Conservation (phyloP, 179 eudicot genomes). For the Sideroxylon spinosum region DNA sequence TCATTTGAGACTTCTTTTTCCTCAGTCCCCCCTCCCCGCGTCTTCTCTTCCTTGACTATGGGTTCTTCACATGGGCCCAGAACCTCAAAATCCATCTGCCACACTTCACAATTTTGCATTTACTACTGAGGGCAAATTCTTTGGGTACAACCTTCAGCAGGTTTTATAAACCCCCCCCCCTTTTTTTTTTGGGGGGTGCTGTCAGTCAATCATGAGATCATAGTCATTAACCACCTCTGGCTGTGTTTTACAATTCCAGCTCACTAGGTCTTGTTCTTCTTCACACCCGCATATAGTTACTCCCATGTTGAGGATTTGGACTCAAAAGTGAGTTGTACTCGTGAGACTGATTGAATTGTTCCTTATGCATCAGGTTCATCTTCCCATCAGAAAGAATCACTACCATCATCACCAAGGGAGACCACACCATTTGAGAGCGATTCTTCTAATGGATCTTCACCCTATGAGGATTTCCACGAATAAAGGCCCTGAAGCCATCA, state of each 20-base stretch:
- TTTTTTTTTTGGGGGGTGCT: too few species aligned
- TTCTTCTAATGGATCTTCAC: constrained; percentile 72
- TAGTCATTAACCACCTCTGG: too few species aligned
- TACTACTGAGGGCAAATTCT: background rate
- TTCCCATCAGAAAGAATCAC: constrained; percentile 58
- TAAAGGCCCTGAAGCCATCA: constrained; percentile 17
- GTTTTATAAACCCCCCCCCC: too few species aligned
- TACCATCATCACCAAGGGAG: constrained; percentile 81
- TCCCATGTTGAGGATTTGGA: too few species aligned
- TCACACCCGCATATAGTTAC: too few species aligned
- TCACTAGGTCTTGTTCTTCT: too few species aligned
- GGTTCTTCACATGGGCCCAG: background rate
- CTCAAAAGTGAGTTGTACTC: background rate
- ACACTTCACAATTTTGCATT: background rate
- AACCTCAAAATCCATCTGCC: background rate
- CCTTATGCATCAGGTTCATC: constrained; percentile 45
- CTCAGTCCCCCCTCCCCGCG: background rate
- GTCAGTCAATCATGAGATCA: too few species aligned
- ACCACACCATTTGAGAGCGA: constrained; percentile 63
- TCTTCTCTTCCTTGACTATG: background rate
- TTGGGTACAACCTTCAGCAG: background rate
- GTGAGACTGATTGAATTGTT: background rate
- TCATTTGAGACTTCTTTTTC: background rate
- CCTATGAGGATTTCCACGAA: constrained; percentile 71
- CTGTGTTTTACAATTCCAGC: too few species aligned